A percentile compares a stretch with the other conserved stretches of the same genome.
phyloP scores from a whole-genome alignment of 352 stramenopile genomes.

The Thalassiosira mediterranea region DNA sequence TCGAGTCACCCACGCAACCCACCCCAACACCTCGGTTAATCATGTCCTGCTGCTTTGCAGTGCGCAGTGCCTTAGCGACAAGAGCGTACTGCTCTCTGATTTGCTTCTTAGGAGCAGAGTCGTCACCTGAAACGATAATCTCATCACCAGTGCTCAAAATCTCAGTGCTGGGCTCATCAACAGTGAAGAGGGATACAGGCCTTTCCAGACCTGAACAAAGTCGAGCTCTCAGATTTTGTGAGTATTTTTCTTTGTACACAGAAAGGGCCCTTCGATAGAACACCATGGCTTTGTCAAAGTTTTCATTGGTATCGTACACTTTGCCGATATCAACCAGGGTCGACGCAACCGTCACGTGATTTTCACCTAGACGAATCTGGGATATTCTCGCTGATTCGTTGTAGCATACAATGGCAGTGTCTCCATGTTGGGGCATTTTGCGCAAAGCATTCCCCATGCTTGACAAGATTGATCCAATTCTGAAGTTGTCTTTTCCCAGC shows the following conservation, averaged over 20 bases:
- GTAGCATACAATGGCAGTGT: constrained; percentile 55
- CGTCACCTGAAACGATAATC: constrained; percentile 25
- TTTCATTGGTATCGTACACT: constrained; percentile 51
- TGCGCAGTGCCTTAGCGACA: constrained; percentile 49
- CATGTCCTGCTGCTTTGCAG: constrained; percentile 34
- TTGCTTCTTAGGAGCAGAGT: constrained; percentile 22
- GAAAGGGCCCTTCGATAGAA: constrained; percentile 52
- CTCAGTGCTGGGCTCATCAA: constrained; percentile 18
- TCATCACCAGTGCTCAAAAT: constrained; percentile 54
- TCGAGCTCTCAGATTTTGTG: constrained; percentile 40
- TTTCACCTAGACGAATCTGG: constrained; percentile 41
- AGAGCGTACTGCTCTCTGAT: constrained; percentile 47
- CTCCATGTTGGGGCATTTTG: constrained; percentile 12
- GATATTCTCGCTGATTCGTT: constrained; percentile 61
- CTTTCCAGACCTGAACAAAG: constrained; percentile 41
- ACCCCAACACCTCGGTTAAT: constrained; percentile 32
- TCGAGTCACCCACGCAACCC: constrained; percentile 24
- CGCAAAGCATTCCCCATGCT: constrained; percentile 55
- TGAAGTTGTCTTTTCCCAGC: constrained; percentile 58
- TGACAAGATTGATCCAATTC: constrained; percentile 39
- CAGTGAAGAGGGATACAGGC: constrained; percentile 5
- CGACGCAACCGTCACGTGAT: constrained; percentile 49
- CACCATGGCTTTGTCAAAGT: constrained; percentile 48
- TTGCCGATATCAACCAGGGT: constrained; percentile 47
- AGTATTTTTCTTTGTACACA: constrained; percentile 54